A percentile compares a stretch with the other conserved stretches of the same genome.
Conservation (phyloP, 345 rosid species). For the Eucalyptus tenuipes region DNA sequence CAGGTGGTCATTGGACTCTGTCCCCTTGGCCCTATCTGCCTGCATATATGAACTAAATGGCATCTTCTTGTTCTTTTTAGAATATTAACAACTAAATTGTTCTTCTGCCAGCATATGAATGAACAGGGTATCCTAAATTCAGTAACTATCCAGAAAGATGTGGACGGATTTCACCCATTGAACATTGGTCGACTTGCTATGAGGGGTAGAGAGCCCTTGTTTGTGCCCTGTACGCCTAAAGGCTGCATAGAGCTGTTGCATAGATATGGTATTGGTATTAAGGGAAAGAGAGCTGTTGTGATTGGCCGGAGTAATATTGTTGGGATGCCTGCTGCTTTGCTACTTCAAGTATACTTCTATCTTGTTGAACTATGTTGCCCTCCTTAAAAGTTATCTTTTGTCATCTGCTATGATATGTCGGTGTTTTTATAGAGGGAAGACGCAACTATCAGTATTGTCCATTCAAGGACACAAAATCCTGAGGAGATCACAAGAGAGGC, state of each 20-base stretch:
- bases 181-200: conserved; percentile 82
- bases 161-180: conserved; percentile 82
- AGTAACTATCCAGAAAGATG: conserved; percentile 73
- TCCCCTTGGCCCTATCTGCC: background rate
- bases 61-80: background rate
- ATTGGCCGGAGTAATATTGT: conserved; percentile 92
- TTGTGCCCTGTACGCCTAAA: conserved; percentile 84
- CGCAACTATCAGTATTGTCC: conserved; percentile 66
- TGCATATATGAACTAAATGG: background rate
- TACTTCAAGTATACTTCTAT: conserved; percentile 47
- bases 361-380: background rate
- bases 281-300: conserved; percentile 81
- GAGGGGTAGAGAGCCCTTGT: conserved; percentile 78
- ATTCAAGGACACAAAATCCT: conserved; percentile 71
- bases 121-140: conserved; percentile 68
- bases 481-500: conserved; percentile 67
- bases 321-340: conserved; percentile 86
- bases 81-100: background rate
- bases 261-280: conserved; percentile 55
- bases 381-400: background rate
- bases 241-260: conserved; percentile 83
- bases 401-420: background rate
- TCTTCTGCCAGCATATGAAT: conserved; percentile 53
- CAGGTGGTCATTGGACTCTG: background rate
- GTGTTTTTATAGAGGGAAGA: conserved; percentile 54